Conservation (phyloP, 768 basidiomycete genomes). For the Pleurotus giganteus region DNA sequence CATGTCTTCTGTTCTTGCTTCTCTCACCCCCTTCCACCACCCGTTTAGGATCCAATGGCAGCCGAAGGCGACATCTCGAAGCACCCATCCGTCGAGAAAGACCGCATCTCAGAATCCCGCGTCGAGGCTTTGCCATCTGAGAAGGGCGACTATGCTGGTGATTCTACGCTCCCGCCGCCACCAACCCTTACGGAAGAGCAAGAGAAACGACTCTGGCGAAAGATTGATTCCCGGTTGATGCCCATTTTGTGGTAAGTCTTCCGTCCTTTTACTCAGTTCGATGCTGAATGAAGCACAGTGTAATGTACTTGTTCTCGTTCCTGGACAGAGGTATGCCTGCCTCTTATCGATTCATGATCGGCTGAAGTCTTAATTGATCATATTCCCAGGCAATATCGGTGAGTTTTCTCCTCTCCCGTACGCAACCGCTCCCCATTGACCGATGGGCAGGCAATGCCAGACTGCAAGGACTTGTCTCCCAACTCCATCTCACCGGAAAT, state of each 20-base stretch:
- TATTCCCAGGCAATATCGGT: slow-evolving; percentile 56
- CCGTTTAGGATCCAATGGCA: too few species aligned
- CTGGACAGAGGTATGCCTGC: slow-evolving; percentile 52
- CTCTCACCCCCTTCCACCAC: too few species aligned
- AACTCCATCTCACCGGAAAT: slow-evolving; percentile 56
- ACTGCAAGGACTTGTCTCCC: slow-evolving; percentile 55
- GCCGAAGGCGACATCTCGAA: too few species aligned
- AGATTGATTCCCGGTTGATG: slow-evolving; percentile 56
- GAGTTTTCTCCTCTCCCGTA: slow-evolving; percentile 9
- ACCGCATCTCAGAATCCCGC: background rate
- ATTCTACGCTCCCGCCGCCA: slow-evolving; percentile 42
- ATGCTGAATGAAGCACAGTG: slow-evolving; percentile 14
- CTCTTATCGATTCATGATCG: background rate
- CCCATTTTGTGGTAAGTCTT: slow-evolving; percentile 38
- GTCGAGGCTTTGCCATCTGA: slow-evolving; percentile 19
- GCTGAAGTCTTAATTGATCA: background rate
- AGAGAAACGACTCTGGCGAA: slow-evolving; percentile 54
- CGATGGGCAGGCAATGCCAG: slow-evolving; percentile 55
- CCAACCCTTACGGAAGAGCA: slow-evolving; percentile 43
- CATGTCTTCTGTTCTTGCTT: too few species aligned
- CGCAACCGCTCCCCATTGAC: background rate
- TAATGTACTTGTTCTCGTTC: slow-evolving; percentile 65
- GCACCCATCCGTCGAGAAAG: background rate
- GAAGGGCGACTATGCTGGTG: slow-evolving; percentile 40
- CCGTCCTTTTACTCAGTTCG: background rate